Conservation (phyloP, 1,139 yeast species). For the Geotrichum restrictum region DNA sequence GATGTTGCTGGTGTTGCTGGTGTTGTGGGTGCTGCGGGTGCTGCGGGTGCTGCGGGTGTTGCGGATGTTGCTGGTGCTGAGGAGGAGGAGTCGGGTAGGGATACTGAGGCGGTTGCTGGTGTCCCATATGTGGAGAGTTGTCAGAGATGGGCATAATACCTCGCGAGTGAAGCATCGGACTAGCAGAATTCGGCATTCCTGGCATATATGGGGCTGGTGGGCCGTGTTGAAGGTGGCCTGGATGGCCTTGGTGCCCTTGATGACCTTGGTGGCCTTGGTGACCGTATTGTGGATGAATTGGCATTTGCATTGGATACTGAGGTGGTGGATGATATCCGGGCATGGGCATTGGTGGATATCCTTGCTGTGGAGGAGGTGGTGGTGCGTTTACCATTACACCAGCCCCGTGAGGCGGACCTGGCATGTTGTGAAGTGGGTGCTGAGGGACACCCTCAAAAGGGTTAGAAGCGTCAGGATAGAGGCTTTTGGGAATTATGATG, state of each 20-base stretch:
- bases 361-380: constrained; percentile 3
- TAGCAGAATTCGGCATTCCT: neutral
- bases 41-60: constrained; percentile 20
- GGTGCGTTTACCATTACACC: neutral
- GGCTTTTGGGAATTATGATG: constrained; percentile 39
- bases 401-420: neutral
- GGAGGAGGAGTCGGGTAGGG: constrained; percentile 20
- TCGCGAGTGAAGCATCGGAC: constrained; percentile 5
- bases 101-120: constrained; percentile 19
- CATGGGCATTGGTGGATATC: constrained; percentile 15
- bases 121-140: constrained; percentile 4
- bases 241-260: constrained; percentile 23
- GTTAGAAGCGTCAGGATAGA: constrained; percentile 41
- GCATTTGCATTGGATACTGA: constrained; percentile 11
- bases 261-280: constrained; percentile 20
- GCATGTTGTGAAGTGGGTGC: constrained; percentile 5
- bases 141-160: constrained; percentile 4
- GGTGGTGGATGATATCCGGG: constrained; percentile 12
- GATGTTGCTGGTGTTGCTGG: constrained; percentile 18
- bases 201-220: constrained; percentile 19
- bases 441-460: constrained; percentile 18
- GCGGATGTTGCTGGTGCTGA: constrained; percentile 23
- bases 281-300: constrained; percentile 20
- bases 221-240: constrained; percentile 18
- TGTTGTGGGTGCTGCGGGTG: constrained; percentile 11